Base-by-base conservation (phyloP, 192 early-diverging fungal genomes). In the Polychytrium aggregatum region DNA sequence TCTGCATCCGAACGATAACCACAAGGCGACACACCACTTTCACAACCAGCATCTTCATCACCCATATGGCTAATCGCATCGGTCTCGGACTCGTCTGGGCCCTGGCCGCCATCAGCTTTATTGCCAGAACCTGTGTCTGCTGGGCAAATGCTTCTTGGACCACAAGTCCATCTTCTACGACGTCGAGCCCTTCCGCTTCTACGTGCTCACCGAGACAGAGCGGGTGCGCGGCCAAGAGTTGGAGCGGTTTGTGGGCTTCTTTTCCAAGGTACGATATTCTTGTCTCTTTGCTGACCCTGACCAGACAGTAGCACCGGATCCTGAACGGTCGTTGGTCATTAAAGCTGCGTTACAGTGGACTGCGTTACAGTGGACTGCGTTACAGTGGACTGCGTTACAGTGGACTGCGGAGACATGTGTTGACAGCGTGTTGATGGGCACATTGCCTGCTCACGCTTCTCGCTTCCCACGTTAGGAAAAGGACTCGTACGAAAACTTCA, bases 111-210 rank as follows among this genome's bases (percentile, higher is more conserved):
- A 9, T 18, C 20, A 85, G 78, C 64, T 92, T 5, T 97, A 87
- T 52, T 90, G 87, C 56, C 92, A 97, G 51, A 92, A 90, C 56
- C 61, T 97, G 22, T 90, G 84, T 36, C 66, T 97, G 20, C 45
- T 94, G 48, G 78, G 85, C 28, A 97, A 94, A 59, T 64, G 92
- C 48, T 97, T 94, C 56, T 55, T 97, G 41, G 89, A 97, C 50
- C 82, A 91, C 65, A 97, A 97, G 62, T 87, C 88, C 0, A 67
- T 97, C 16, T 90, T 77, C 51, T 97, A 85, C 55, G 92, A 97
- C 49, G 76, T 92, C 16, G 81, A 86, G 22, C 70, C 74, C 2
- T 97, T 94, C 48, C 48, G 83, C n/a, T 97, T 97, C 50, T 97
- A 90, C 62, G 67, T 94, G 0, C 59, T 97, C 25, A 77, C 76